phyloP scores from a whole-genome alignment of 2,329 filamentous ascomycete genomes.

The Fusarium compactum region DNA sequence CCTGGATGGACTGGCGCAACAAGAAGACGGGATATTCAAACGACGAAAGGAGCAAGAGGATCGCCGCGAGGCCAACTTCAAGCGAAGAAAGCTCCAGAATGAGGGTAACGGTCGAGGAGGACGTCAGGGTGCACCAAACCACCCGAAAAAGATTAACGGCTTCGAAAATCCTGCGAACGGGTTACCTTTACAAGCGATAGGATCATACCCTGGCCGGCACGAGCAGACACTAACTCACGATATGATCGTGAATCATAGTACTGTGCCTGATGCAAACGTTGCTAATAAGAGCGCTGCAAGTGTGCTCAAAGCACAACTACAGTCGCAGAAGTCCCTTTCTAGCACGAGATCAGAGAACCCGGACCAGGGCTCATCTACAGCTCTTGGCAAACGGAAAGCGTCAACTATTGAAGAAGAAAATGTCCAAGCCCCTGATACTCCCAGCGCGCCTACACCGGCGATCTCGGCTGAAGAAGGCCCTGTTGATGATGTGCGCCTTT shows the following conservation, averaged over 20 bases:
- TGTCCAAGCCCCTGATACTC: conserved; percentile 71
- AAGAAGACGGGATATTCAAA: conserved; percentile 94
- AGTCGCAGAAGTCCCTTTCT: conserved; percentile 55
- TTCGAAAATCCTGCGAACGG: conserved; percentile 52
- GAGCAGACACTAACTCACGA: conserved; percentile 78
- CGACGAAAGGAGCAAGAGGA: conserved; percentile 89
- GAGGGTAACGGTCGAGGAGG: conserved; percentile 55
- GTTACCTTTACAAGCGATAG: conserved; percentile 54
- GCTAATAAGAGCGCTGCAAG: conserved; percentile 97
- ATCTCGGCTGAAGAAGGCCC: conserved; percentile 71
- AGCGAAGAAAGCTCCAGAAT: conserved; percentile 80
- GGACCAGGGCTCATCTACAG: conserved; percentile 59
- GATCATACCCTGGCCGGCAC: conserved; percentile 65
- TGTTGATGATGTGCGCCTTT: conserved; percentile 86
- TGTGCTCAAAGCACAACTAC: conserved; percentile 83
- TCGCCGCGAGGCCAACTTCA: conserved; percentile 81
- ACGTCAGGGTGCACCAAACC: conserved; percentile 30
- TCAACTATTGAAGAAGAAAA: conserved; percentile 73
- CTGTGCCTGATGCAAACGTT: conserved; percentile 75
- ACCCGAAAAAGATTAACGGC: conserved; percentile 46
- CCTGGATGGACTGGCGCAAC: conserved; percentile 86
- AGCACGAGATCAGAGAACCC: conserved; percentile 39
- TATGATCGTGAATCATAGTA: conserved; percentile 82
- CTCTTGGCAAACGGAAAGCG: conserved; percentile 81
- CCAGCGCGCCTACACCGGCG: conserved; percentile 58